Evolutionary conservation across 2,329 filamentous ascomycete species (phyloP), one percentile per base, ranked within the genome.

Genomic region (Colletotrichum chlorophyti): DNA sequence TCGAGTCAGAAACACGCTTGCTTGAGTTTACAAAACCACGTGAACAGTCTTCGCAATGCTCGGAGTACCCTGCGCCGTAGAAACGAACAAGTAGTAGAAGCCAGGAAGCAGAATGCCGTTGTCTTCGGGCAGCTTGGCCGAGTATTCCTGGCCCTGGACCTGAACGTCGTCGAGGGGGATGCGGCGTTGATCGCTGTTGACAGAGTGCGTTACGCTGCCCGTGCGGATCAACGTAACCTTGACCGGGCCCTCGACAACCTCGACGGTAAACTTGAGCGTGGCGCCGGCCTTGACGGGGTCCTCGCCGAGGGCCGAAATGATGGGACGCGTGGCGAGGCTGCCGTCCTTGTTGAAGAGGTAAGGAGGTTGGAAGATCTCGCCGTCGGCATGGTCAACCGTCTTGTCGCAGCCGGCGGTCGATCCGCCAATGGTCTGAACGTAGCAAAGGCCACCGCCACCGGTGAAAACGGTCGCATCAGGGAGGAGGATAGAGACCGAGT

Each of bases 181-280:
- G 8, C 83, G 76, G 19, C 84, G 69, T 70, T 86, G 83, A 66
- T 87, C 84, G 0, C 79, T 86, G 63, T 87, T 83, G 43, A 85
- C 76, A 2, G 81, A 78, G 65, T 86, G 83, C 0, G 84, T 86
- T 4, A 72, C 71, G 4, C 74, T 76, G 1, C 81, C 78, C 41
- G 77, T 74, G 6, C 83, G 74, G 24, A 87, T 67, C 12, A 86
- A 65, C 0, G 76, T 72, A 34, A 77, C 76, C 3, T 53, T 51
- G 48, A 47, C 52, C 31, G 42, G 34, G 34, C 71, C 66, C 6
- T 65, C 62, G 57, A 85, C 74, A 5, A 68, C 69, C 21, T 72
- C 61, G 11, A 70, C 67, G 21, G 47, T 58, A 48, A 68, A 68
- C 21, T 46, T 62, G 17, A 69, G 53, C 0, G 58, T 63, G n/a